phyloP scores from a whole-genome alignment of 345 rosid genomes.

The Turnera subulata region DNA sequence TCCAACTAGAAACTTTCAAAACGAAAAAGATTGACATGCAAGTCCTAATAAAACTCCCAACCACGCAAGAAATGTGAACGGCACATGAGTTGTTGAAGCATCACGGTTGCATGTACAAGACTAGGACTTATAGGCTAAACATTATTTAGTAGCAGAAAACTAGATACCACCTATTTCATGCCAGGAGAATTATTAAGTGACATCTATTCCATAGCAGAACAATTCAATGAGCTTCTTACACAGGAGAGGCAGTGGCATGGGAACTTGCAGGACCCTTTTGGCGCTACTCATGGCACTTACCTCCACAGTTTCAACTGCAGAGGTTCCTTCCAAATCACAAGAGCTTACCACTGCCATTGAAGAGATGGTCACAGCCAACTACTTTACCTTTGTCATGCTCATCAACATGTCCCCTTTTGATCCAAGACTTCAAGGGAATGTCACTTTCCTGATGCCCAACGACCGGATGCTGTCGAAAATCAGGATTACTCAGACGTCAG shows the following conservation, averaged over 20 bases:
- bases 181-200: not conserved
- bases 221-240: not conserved
- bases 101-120: not conserved
- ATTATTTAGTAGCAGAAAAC: no score
- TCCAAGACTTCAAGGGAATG: conserved; percentile 22
- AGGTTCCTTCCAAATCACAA: conserved; percentile 15
- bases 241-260: conserved; percentile 8
- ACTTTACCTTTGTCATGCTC: conserved; percentile 68
- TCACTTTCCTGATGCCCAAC: conserved; percentile 80
- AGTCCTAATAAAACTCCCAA: not conserved
- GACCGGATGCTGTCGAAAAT: conserved; percentile 46
- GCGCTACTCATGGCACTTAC: conserved; percentile 7
- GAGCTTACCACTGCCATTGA: conserved; percentile 45
- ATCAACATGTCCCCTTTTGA: conserved; percentile 51
- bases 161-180: not conserved
- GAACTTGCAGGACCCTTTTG: conserved; percentile 10
- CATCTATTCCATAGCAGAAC: not conserved
- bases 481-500: conserved; percentile 20
- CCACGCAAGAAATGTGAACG: not conserved
- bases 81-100: not conserved
- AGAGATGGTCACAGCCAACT: conserved; percentile 73
- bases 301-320: not conserved
- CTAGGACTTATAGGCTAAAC: no score
- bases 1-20: not conserved
- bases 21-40: not conserved